Percentiles rank a stretch among this genome's conserved stretches.
These are phyloP conservation scores for Saccharum hybrid DNA, from an alignment of 202 grass and related monocot genomes.

Conservation along the genomic window DNA sequence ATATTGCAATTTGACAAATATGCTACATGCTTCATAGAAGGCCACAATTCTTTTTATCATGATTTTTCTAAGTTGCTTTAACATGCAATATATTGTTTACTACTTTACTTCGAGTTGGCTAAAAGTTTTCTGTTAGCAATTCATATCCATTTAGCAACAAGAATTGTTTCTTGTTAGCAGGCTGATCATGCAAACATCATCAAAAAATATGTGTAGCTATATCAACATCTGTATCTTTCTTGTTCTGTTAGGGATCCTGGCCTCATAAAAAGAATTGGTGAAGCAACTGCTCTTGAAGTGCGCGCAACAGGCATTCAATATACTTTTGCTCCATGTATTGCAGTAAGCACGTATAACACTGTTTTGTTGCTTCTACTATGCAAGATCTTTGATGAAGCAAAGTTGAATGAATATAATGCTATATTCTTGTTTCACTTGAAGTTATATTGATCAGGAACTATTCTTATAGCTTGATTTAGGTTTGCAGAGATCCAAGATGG, in stretches of 20 bases:
- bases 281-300: conserved; percentile 94
- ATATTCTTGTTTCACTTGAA: conserved; percentile 34
- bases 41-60: conserved; percentile 1
- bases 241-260: conserved; percentile 74
- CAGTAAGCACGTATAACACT: conserved; percentile 64
- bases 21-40: conserved; percentile 25
- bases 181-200: neutral
- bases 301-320: conserved; percentile 91
- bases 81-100: conserved; percentile 5
- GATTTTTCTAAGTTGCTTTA: neutral
- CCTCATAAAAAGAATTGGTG: conserved; percentile 83
- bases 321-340: conserved; percentile 89
- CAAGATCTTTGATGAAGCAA: conserved; percentile 31
- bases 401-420: neutral
- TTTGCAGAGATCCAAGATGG: conserved; percentile 99
- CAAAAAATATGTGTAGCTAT: conserved; percentile 23
- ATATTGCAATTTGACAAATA: conserved; percentile 21
- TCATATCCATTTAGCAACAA: conserved; percentile 15
- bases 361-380: conserved; percentile 31
- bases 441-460: conserved; percentile 37
- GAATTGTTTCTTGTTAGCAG: conserved; percentile 12
- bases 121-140: conserved; percentile 12
- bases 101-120: neutral
- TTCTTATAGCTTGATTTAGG: conserved; percentile 58
- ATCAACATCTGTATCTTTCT: conserved; percentile 13